Conservation (phyloP, 2,329 filamentous ascomycete species). For the Exophiala oligosperma region DNA sequence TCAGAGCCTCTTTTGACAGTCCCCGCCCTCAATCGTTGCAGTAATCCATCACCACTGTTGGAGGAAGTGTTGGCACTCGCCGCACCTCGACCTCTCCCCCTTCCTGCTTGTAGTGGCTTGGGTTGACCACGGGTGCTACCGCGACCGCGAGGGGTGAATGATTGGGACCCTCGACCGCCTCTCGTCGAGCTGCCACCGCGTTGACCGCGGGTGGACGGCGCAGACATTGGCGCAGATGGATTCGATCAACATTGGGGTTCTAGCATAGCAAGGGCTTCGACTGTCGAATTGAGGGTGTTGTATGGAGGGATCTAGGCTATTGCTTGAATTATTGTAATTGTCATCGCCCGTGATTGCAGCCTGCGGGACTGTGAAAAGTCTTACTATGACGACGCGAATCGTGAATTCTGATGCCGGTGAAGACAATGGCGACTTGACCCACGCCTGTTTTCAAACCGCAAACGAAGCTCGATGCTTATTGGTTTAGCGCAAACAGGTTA, state of each 20-base stretch:
- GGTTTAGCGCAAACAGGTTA: too few species aligned
- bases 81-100: conserved; percentile 18
- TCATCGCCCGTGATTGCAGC: background rate
- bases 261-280: conserved; percentile 7
- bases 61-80: conserved; percentile 2
- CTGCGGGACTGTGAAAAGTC: background rate
- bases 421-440: background rate
- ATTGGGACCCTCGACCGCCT: conserved; percentile 16
- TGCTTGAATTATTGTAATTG: background rate
- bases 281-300: background rate
- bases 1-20: conserved; percentile 18
- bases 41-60: conserved; percentile 13
- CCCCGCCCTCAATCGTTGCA: conserved; percentile 21
- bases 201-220: conserved; percentile 25
- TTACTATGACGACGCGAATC: background rate
- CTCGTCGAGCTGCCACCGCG: conserved; percentile 25
- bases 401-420: background rate
- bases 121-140: conserved; percentile 17
- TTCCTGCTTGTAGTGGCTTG: background rate
- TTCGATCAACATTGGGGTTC: conserved; percentile 23
- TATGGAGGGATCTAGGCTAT: background rate
- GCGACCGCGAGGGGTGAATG: conserved; percentile 14
- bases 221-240: conserved; percentile 22
- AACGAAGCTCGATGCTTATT: background rate
- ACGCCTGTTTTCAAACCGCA: background rate